These are phyloP conservation scores for Clarkia xantiana DNA, from an alignment of 345 rosid genomes.

Conservation along the genomic window DNA sequence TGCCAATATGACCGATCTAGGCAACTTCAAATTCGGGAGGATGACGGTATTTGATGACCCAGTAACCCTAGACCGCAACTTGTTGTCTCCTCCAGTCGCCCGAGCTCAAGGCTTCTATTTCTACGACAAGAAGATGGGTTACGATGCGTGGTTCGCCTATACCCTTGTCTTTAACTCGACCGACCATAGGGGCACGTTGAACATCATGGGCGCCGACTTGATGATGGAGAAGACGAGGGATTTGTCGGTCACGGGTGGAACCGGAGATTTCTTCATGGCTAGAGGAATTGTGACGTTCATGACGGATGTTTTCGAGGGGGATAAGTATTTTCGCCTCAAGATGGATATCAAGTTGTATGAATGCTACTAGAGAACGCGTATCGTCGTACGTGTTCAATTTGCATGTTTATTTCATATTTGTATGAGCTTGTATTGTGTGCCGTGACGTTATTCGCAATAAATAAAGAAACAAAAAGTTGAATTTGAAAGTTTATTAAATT, in stretches of 20 bases:
- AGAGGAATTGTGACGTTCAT: constrained; percentile 36
- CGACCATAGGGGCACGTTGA: constrained; percentile 19
- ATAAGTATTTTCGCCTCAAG: constrained; percentile 23
- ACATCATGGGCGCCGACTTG: constrained; percentile 32
- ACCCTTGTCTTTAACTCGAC: constrained; percentile 26
- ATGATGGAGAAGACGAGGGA: constrained; percentile 30
- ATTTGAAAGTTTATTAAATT: too few relatives aligned
- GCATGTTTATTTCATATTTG: too few relatives aligned
- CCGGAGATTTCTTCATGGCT: constrained; percentile 37
- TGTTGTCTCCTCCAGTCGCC: constrained; percentile 25
- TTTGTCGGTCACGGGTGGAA: constrained; percentile 35
- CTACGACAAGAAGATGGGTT: constrained; percentile 26
- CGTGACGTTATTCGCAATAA: too few relatives aligned
- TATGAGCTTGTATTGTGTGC: too few relatives aligned
- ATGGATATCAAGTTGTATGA: constrained; percentile 34
- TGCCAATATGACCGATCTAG: constrained; percentile 19
- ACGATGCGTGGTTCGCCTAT: constrained; percentile 39
- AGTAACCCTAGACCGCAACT: constrained; percentile 33
- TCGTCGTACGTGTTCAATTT: too few relatives aligned
- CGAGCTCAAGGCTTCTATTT: constrained; percentile 38
- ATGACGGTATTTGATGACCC: constrained; percentile 39
- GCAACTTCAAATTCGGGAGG: constrained; percentile 26
- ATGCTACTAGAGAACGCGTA: constrained; percentile 39
- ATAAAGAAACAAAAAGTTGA: too few relatives aligned
- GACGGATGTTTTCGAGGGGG: constrained; percentile 26